A percentile compares a stretch with the other conserved stretches of the same genome.
phyloP scores from a whole-genome alignment of 1,284 basidiomycete species.

The Trametes polyzona region DNA sequence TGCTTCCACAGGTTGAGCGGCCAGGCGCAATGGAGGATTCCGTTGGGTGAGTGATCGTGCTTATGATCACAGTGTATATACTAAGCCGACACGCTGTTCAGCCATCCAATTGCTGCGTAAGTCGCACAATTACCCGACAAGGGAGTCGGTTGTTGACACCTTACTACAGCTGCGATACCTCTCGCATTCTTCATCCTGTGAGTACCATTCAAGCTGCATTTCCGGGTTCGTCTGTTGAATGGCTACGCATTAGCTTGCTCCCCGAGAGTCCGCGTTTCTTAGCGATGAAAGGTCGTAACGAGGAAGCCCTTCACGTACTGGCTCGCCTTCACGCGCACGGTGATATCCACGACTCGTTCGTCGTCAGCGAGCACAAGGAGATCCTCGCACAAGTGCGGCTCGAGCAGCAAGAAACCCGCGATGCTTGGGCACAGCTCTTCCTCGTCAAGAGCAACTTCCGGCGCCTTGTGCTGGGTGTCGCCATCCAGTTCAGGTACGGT shows the following conservation, averaged over 20 bases:
- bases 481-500: slow-evolving; percentile 33
- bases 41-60: slow-evolving; percentile 39
- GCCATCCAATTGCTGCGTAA: slow-evolving; percentile 35
- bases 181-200: slow-evolving; percentile 57
- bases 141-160: not conserved
- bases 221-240: too few relatives aligned
- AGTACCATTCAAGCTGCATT: too few relatives aligned
- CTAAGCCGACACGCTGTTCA: not conserved
- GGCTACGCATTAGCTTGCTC: slow-evolving; percentile 33
- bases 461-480: slow-evolving; percentile 45
- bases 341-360: slow-evolving; percentile 49
- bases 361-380: slow-evolving; percentile 42
- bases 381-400: slow-evolving; percentile 44
- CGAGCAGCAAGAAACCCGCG: slow-evolving; percentile 31
- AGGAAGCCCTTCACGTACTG: slow-evolving; percentile 47
- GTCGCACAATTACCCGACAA: not conserved
- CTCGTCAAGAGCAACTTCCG: slow-evolving; percentile 50
- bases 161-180: slow-evolving; percentile 47
- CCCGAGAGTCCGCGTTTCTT: slow-evolving; percentile 65
- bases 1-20: slow-evolving; percentile 31
- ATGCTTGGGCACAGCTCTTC: slow-evolving; percentile 53
- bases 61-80: not conserved
- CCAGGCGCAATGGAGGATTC: slow-evolving; percentile 56
- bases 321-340: slow-evolving; percentile 57
- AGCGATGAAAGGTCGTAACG: slow-evolving; percentile 56